A percentile compares a stretch with the other conserved stretches of the same genome.
Evolutionary conservation across 805 yeast species (phyloP).

Genomic region (Kluyveromyces lactis): DNA sequence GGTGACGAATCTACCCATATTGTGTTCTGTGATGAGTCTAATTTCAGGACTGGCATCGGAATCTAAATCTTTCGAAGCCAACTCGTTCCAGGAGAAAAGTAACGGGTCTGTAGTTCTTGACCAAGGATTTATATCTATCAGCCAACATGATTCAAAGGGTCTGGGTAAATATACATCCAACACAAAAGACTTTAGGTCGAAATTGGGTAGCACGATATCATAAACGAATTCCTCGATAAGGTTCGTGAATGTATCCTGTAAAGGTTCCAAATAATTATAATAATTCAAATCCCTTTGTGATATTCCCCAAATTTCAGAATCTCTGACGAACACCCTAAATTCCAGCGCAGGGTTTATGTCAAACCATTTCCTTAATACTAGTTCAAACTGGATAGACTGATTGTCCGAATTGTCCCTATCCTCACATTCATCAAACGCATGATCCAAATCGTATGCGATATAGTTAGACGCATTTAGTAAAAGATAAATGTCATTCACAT

Average conservation of each 20-base stretch:
- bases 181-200: conserved; percentile 51
- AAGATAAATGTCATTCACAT: conserved; percentile 68
- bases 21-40: conserved; percentile 59
- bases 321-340: conserved; percentile 75
- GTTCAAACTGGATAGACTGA: conserved; percentile 39
- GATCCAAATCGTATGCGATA: conserved; percentile 72
- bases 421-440: conserved; percentile 49
- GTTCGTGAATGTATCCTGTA: conserved; percentile 40
- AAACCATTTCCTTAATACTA: conserved; percentile 78
- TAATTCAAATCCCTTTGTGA: conserved; percentile 83
- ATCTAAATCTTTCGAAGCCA: conserved; percentile 29
- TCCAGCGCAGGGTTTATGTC: conserved; percentile 83
- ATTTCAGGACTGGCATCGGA: conserved; percentile 28
- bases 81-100: conserved; percentile 79
- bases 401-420: conserved; percentile 32
- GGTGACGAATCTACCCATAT: conserved; percentile 66
- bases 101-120: conserved; percentile 69
- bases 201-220: conserved; percentile 37
- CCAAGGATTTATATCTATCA: conserved; percentile 86
- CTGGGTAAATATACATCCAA: conserved; percentile 80
- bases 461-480: conserved; percentile 82
- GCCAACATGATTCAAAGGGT: conserved; percentile 54
- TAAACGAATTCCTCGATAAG: conserved; percentile 50
- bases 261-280: conserved; percentile 56
- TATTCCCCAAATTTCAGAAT: conserved; percentile 56